phyloP scores from a whole-genome alignment of 2,329 filamentous ascomycete genomes.

The Ciborinia camelliae region DNA sequence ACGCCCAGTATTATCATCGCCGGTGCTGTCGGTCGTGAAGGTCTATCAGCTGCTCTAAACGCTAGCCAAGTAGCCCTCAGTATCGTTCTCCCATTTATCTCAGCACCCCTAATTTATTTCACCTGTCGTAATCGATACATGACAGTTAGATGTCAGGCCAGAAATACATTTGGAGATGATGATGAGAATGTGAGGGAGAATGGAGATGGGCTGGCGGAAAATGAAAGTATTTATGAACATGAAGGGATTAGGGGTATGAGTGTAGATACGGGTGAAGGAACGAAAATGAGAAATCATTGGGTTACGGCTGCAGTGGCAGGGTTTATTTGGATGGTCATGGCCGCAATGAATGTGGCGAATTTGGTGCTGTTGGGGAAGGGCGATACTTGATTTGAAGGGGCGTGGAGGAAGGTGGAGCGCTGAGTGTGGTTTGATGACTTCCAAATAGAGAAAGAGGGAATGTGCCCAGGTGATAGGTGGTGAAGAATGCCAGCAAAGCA shows the following conservation, averaged over 20 bases:
- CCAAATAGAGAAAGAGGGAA: background rate
- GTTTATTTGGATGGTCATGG: constrained; percentile 73
- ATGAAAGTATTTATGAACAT: background rate
- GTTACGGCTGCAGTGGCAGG: constrained; percentile 55
- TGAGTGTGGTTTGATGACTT: background rate
- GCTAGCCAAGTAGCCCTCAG: constrained; percentile 76
- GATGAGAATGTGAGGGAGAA: constrained; percentile 3
- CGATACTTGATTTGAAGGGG: background rate
- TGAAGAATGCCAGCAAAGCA: background rate
- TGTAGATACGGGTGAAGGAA: constrained; percentile 28
- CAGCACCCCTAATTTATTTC: constrained; percentile 79
- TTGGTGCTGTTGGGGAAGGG: constrained; percentile 60
- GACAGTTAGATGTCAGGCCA: constrained; percentile 45
- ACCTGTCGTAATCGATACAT: constrained; percentile 77
- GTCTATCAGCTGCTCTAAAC: constrained; percentile 68
- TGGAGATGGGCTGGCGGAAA: constrained; percentile 8
- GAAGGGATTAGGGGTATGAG: constrained; percentile 10
- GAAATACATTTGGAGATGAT: background rate
- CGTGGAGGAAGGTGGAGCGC: background rate
- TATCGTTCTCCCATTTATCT: constrained; percentile 78
- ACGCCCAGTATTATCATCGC: constrained; percentile 81
- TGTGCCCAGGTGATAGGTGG: background rate
- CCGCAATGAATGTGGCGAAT: constrained; percentile 71
- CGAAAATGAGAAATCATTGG: constrained; percentile 69
- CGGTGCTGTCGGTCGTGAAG: constrained; percentile 67